phyloP scores from a whole-genome alignment of 2,329 filamentous ascomycete genomes.

The Colletotrichum sp. region DNA sequence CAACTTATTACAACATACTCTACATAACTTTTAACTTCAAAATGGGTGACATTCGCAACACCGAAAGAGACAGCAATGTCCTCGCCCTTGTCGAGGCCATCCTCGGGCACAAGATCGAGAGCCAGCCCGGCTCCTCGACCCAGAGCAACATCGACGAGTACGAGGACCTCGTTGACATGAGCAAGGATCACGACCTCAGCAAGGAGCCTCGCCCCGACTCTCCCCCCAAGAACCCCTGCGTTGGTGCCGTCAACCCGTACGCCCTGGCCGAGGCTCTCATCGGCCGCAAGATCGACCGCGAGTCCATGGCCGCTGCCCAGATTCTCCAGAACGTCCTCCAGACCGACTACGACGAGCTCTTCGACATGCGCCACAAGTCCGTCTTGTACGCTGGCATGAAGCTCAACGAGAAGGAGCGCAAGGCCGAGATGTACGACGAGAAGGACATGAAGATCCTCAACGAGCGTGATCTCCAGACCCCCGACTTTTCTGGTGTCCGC shows the following conservation, averaged over 20 bases:
- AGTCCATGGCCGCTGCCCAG: constrained; percentile 33
- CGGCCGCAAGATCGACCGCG: constrained; percentile 44
- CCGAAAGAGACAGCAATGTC: constrained; percentile 18
- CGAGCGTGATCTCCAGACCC: constrained; percentile 46
- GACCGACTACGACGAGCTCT: constrained; percentile 53
- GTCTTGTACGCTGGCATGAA: constrained; percentile 46
- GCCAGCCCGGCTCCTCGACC: constrained; percentile 24
- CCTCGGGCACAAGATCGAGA: constrained; percentile 37
- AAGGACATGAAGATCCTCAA: constrained; percentile 46
- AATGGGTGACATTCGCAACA: constrained; percentile 17
- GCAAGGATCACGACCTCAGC: constrained; percentile 21
- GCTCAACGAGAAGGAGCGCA: constrained; percentile 41
- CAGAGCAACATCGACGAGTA: constrained; percentile 35
- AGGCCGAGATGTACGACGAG: constrained; percentile 39
- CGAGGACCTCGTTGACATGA: constrained; percentile 36
- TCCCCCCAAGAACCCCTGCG: constrained; percentile 40
- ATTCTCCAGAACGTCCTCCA: constrained; percentile 48
- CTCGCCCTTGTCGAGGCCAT: constrained; percentile 41
- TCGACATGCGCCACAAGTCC: constrained; percentile 48
- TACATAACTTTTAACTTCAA: constrained; percentile 19
- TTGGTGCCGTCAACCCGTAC: constrained; percentile 49
- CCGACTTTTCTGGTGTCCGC: constrained; percentile 44
- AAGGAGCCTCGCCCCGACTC: constrained; percentile 36
- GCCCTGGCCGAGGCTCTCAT: constrained; percentile 48
- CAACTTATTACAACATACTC: constrained; percentile 9